Conservation (phyloP, 1,284 basidiomycete genomes). For the Ganoderma resinaceum region DNA sequence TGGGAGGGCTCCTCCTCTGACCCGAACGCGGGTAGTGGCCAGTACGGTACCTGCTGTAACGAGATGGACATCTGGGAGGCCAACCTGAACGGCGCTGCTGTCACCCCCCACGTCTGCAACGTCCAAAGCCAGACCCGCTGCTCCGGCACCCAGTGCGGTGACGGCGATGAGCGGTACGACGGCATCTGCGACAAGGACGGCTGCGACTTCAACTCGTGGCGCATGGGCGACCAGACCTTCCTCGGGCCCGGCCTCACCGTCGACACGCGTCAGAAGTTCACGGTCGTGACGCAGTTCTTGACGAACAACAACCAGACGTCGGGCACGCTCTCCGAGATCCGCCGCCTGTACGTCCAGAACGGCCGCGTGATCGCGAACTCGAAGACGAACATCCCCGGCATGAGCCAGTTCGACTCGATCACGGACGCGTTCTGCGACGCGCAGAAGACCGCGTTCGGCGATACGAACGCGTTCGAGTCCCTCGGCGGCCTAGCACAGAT, state of each 20-base stretch:
- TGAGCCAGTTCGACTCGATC: conserved; percentile 45
- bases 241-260: conserved; percentile 53
- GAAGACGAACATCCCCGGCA: conserved; percentile 50
- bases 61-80: conserved; percentile 71
- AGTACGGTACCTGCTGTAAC: conserved; percentile 58
- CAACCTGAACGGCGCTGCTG: conserved; percentile 56
- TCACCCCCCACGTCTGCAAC: conserved; percentile 59
- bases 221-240: conserved; percentile 58
- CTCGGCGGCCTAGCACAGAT: conserved; percentile 54
- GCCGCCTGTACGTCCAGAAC: conserved; percentile 60
- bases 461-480: conserved; percentile 52
- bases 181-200: conserved; percentile 57
- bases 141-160: conserved; percentile 43
- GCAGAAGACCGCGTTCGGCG: conserved; percentile 47
- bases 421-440: conserved; percentile 45
- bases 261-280: conserved; percentile 54
- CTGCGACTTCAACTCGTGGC: conserved; percentile 66
- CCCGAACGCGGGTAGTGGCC: conserved; percentile 48
- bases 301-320: conserved; percentile 51
- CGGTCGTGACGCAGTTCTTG: conserved; percentile 63
- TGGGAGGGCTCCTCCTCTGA: conserved; percentile 40
- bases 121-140: conserved; percentile 47
- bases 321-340: conserved; percentile 58
- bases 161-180: conserved; percentile 42
- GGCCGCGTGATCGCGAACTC: conserved; percentile 58